Conservation (phyloP, 139 green algal genomes). For the Tetradesmus obliquus region DNA sequence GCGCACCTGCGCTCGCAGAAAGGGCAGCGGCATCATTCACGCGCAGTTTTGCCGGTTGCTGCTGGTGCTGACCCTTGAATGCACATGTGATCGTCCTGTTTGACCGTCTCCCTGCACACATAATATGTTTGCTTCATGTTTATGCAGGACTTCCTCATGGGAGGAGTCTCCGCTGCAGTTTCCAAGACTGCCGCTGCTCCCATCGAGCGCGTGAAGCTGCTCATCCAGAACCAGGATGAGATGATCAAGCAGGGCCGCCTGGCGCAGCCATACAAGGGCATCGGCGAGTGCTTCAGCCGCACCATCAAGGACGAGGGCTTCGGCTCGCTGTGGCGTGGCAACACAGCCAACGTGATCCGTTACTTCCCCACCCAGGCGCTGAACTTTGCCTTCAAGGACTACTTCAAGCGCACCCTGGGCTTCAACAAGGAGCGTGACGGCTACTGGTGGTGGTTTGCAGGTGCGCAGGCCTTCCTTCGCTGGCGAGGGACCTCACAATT, state of each 20-base stretch:
- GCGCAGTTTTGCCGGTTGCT: background rate
- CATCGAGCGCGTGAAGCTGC: conserved; percentile 98
- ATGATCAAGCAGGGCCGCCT: conserved; percentile 78
- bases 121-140: background rate
- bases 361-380: conserved; percentile 81
- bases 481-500: no score
- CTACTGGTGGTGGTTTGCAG: conserved; percentile 97
- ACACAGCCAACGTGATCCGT: conserved; percentile 96
- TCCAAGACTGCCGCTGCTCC: conserved; percentile 96
- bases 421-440: conserved; percentile 92
- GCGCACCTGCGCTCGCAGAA: background rate
- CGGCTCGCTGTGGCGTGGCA: conserved; percentile 96
- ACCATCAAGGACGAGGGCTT: conserved; percentile 92
- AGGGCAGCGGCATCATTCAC: background rate
- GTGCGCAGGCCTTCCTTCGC: conserved; percentile 24
- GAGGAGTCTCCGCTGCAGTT: conserved; percentile 67
- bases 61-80: conserved; percentile 55
- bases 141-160: conserved; percentile 70
- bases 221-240: conserved; percentile 91
- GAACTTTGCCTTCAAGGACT: conserved; percentile 99
- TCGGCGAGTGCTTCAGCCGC: conserved; percentile 96
- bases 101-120: conserved; percentile 52
- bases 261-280: conserved; percentile 85
- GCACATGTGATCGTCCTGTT: conserved; percentile 69
- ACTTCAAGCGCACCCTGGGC: conserved; percentile 98